A percentile compares a stretch with the other conserved stretches of the same genome.
These are phyloP conservation scores for Fusarium fujikuroi DNA, from an alignment of 2,329 filamentous ascomycete species.

Conservation along the genomic window DNA sequence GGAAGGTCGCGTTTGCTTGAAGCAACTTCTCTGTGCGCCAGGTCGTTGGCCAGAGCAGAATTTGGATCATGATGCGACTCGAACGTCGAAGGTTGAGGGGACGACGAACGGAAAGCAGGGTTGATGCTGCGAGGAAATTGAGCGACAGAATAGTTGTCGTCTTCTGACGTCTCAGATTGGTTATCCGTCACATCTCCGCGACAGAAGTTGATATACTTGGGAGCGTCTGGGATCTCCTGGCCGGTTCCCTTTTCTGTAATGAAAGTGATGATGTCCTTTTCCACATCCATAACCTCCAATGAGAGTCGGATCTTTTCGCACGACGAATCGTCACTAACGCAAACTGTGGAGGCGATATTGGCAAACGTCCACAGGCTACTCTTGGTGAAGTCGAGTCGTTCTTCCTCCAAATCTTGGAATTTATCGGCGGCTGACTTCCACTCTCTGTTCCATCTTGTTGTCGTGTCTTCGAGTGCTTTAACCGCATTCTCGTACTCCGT, in stretches of 20 bases:
- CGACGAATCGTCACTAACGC: slow-evolving; percentile 94
- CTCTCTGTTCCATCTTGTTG: slow-evolving; percentile 94
- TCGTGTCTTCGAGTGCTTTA: slow-evolving; percentile 94
- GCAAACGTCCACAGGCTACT: slow-evolving; percentile 98
- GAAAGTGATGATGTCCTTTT: slow-evolving; percentile 90
- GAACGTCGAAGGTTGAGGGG: slow-evolving; percentile 91
- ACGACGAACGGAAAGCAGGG: slow-evolving; percentile 93
- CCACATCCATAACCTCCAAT: slow-evolving; percentile 94
- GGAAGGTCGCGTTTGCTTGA: slow-evolving; percentile 62
- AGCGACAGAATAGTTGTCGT: slow-evolving; percentile 91
- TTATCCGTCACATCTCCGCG: slow-evolving; percentile 85
- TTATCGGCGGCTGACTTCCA: slow-evolving; percentile 99
- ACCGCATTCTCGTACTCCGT: slow-evolving; percentile 93
- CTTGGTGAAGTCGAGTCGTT: slow-evolving; percentile 96
- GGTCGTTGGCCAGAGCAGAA: slow-evolving; percentile 74
- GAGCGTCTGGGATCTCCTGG: slow-evolving; percentile 96
- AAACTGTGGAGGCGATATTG: slow-evolving; percentile 96
- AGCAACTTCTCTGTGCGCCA: slow-evolving; percentile 67
- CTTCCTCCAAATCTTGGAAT: slow-evolving; percentile 98
- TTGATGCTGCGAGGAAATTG: slow-evolving; percentile 97
- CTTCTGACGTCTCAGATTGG: slow-evolving; percentile 84
- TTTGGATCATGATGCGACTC: slow-evolving; percentile 92
- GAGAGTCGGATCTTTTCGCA: slow-evolving; percentile 96
- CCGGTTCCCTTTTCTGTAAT: slow-evolving; percentile 91
- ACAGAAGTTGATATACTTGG: slow-evolving; percentile 99